Evolutionary conservation across 257 asterid genomes (phyloP).

Genomic region (Fraxinus cuspidata): DNA sequence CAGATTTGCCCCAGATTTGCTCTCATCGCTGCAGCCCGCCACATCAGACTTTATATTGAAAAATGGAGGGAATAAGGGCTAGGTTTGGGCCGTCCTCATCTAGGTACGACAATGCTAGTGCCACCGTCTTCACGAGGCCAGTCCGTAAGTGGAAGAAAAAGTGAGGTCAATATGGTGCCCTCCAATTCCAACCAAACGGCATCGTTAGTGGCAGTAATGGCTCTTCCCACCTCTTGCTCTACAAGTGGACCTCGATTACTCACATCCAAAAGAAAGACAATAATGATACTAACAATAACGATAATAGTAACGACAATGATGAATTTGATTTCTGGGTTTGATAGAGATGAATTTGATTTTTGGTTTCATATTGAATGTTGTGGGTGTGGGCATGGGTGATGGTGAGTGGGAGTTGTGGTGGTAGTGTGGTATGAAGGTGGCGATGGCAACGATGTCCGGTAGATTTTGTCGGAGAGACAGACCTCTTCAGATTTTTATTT

Average conservation of each 20-base stretch:
- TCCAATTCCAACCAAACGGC: conserved; percentile 36
- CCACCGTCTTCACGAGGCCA: conserved; percentile 79
- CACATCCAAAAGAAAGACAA: conserved; percentile 37
- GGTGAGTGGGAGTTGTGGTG: too few relatives aligned
- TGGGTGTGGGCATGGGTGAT: too few relatives aligned
- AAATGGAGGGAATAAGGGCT: conserved; percentile 96
- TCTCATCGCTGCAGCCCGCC: conserved; percentile 22
- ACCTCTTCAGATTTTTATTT: too few relatives aligned
- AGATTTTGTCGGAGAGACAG: too few relatives aligned
- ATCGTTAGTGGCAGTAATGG: conserved; percentile 32
- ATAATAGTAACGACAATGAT: conserved; percentile 32
- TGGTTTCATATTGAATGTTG: too few relatives aligned
- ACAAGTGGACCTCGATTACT: conserved; percentile 73
- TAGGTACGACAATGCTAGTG: conserved; percentile 68
- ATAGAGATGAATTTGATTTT: too few relatives aligned
- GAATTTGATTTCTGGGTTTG: conserved; percentile 11
- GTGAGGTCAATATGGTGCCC: conserved; percentile 56
- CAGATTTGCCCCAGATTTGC: not conserved
- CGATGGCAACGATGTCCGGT: too few relatives aligned
- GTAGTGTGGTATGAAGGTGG: too few relatives aligned
- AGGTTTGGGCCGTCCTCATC: conserved; percentile 81
- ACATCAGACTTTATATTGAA: not conserved
- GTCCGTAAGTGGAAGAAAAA: conserved; percentile 85
- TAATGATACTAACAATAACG: not conserved
- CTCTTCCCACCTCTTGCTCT: conserved; percentile 65